These are phyloP conservation scores for Penicillium glabrum DNA, from an alignment of 2,329 filamentous ascomycete species.

Conservation along the genomic window DNA sequence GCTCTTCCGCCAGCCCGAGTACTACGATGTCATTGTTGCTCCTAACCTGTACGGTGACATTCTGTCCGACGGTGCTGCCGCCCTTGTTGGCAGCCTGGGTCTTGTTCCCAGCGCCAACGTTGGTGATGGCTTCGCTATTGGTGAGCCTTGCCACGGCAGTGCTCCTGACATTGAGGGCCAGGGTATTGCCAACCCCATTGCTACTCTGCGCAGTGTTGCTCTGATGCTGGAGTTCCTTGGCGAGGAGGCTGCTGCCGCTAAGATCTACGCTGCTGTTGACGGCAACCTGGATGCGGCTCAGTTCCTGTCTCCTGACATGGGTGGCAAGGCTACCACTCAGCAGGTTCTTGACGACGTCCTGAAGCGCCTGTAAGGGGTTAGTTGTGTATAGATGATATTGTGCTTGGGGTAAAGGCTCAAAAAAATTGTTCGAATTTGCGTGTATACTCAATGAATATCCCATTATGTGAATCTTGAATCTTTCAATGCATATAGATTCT, in stretches of 20 bases:
- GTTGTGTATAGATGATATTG: conserved; percentile 14
- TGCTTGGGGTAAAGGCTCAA: not conserved
- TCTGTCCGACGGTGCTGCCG: conserved; percentile 90
- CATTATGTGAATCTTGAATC: not conserved
- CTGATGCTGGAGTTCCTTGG: conserved; percentile 96
- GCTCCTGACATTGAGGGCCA: conserved; percentile 93
- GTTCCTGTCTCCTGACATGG: conserved; percentile 84
- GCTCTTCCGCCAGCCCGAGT: conserved; percentile 91
- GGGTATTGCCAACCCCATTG: conserved; percentile 94
- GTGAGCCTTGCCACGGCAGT: conserved; percentile 95
- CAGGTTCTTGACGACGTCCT: conserved; percentile 87
- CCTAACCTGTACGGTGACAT: conserved; percentile 98
- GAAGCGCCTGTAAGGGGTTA: conserved; percentile 65
- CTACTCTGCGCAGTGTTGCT: conserved; percentile 84
- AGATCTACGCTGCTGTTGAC: conserved; percentile 90
- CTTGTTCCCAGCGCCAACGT: conserved; percentile 95
- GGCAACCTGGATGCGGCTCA: conserved; percentile 81
- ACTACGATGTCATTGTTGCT: conserved; percentile 97
- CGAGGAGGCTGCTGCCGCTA: conserved; percentile 80
- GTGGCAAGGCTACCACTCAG: conserved; percentile 79
- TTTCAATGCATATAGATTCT: not conserved
- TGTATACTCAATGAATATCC: not conserved
- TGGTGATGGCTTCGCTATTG: conserved; percentile 89
- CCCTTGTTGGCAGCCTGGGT: conserved; percentile 86
- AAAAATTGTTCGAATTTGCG: not conserved